These are phyloP conservation scores for Fusarium drepaniforme DNA, from an alignment of 2,329 filamentous ascomycete genomes.

Conservation along the genomic window DNA sequence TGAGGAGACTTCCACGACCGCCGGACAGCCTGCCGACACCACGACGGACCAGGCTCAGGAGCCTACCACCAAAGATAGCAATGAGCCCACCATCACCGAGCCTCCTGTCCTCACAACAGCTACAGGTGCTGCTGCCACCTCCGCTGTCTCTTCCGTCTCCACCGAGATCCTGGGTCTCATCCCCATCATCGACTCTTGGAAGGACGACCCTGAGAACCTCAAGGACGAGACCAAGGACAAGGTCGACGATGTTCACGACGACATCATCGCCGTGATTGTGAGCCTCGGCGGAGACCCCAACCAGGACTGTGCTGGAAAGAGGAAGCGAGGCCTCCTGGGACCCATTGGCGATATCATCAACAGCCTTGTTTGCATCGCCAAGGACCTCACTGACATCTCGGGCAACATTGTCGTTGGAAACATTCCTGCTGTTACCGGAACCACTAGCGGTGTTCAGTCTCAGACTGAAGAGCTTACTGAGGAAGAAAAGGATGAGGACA, in stretches of 20 bases:
- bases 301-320: slow-evolving; percentile 20
- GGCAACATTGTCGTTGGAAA: slow-evolving; percentile 16
- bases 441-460: slow-evolving; percentile 5
- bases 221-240: slow-evolving; percentile 30
- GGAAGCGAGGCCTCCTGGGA: slow-evolving; percentile 27
- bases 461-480: slow-evolving; percentile 27
- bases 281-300: slow-evolving; percentile 22
- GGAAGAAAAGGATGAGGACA: slow-evolving; percentile 14
- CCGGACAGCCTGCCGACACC: not conserved
- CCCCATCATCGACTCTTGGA: slow-evolving; percentile 34
- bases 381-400: slow-evolving; percentile 23
- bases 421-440: slow-evolving; percentile 20
- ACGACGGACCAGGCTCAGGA: slow-evolving; percentile 4
- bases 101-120: slow-evolving; percentile 22
- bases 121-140: slow-evolving; percentile 24
- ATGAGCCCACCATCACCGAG: slow-evolving; percentile 15
- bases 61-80: not conserved
- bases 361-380: slow-evolving; percentile 25
- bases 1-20: not conserved
- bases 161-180: slow-evolving; percentile 25
- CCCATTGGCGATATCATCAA: slow-evolving; percentile 27
- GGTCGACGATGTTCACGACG: slow-evolving; percentile 20
- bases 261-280: slow-evolving; percentile 19
- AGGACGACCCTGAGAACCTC: slow-evolving; percentile 17
- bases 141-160: slow-evolving; percentile 28